Evolutionary conservation across 176 grass and related monocot genomes (phyloP).

Genomic region (Juncus inflexus): DNA sequence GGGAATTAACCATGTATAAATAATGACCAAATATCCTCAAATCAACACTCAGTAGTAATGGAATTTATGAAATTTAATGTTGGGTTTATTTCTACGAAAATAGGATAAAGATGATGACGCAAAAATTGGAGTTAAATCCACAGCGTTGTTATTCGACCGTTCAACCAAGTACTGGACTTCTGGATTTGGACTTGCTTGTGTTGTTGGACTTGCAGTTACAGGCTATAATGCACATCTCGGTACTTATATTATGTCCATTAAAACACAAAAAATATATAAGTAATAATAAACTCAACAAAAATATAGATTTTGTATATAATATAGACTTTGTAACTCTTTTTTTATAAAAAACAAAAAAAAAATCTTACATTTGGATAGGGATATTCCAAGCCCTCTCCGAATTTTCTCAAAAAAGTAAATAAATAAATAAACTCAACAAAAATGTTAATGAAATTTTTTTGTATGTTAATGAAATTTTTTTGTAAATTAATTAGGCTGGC

Average conservation of each 20-base stretch:
- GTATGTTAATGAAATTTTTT: not conserved
- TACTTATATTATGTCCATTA: slow-evolving; percentile 5
- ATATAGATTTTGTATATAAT: not conserved
- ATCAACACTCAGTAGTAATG: too few relatives aligned
- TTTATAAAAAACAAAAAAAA: too few relatives aligned
- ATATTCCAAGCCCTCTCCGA: too few relatives aligned
- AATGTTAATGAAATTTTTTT: slow-evolving; percentile 2
- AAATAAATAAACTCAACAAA: too few relatives aligned
- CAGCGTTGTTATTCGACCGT: slow-evolving; percentile 38
- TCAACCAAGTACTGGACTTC: slow-evolving; percentile 34
- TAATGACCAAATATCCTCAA: not conserved
- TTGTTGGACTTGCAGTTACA: slow-evolving; percentile 28
- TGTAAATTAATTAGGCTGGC: slow-evolving; percentile 34
- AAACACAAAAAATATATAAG: not conserved
- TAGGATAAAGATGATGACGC: slow-evolving; percentile 42
- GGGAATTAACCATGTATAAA: not conserved
- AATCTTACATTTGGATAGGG: too few relatives aligned
- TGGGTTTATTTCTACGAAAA: not conserved
- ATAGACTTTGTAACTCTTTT: not conserved
- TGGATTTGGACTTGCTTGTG: slow-evolving; percentile 39
- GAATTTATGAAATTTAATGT: too few relatives aligned
- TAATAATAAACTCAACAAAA: not conserved
- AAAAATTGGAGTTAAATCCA: slow-evolving; percentile 47
- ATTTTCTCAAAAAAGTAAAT: too few relatives aligned
- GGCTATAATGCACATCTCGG: slow-evolving; percentile 47